Evolutionary conservation across 2,329 filamentous ascomycete species (phyloP).

Genomic region (Colletotrichum kahawae): DNA sequence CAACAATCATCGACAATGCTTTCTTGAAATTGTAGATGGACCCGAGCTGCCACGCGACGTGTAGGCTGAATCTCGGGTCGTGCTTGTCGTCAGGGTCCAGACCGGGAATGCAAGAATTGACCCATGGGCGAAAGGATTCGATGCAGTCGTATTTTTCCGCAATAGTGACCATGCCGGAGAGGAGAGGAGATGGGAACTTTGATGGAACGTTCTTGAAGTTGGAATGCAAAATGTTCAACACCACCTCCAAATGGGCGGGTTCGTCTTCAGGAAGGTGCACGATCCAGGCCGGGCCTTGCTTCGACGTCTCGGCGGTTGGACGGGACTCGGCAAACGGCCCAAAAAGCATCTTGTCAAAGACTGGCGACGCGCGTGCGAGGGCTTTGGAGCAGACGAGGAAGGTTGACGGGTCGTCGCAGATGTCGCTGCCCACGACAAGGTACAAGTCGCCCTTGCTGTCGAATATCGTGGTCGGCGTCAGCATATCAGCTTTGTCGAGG

Average conservation of each 20-base stretch:
- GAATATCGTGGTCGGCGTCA: neutral
- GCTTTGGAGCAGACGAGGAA: slow-evolving; percentile 30
- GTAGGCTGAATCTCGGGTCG: too few relatives aligned
- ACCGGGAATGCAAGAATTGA: slow-evolving; percentile 7
- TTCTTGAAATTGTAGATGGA: too few relatives aligned
- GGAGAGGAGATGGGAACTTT: slow-evolving; percentile 21
- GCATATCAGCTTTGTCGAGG: neutral
- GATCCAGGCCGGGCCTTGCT: slow-evolving; percentile 23
- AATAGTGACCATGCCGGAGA: slow-evolving; percentile 28
- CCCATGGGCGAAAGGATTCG: slow-evolving; percentile 27
- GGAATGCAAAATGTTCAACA: slow-evolving; percentile 35
- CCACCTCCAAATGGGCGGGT: slow-evolving; percentile 25
- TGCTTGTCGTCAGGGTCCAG: too few relatives aligned
- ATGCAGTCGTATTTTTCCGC: slow-evolving; percentile 35
- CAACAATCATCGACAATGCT: too few relatives aligned
- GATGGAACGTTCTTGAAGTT: slow-evolving; percentile 28
- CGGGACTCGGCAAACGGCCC: slow-evolving; percentile 28
- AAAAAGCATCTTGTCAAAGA: slow-evolving; percentile 32
- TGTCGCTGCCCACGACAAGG: neutral
- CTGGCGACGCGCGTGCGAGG: slow-evolving; percentile 27
- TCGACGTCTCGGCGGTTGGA: neutral
- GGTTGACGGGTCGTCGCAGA: neutral
- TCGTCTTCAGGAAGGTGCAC: slow-evolving; percentile 35
- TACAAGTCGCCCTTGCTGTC: neutral
- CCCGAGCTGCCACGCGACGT: too few relatives aligned